Evolutionary conservation across 2,329 filamentous ascomycete species (phyloP), one percentile per base, ranked within the genome.

Genomic region (Sporothrix brasiliensis): DNA sequence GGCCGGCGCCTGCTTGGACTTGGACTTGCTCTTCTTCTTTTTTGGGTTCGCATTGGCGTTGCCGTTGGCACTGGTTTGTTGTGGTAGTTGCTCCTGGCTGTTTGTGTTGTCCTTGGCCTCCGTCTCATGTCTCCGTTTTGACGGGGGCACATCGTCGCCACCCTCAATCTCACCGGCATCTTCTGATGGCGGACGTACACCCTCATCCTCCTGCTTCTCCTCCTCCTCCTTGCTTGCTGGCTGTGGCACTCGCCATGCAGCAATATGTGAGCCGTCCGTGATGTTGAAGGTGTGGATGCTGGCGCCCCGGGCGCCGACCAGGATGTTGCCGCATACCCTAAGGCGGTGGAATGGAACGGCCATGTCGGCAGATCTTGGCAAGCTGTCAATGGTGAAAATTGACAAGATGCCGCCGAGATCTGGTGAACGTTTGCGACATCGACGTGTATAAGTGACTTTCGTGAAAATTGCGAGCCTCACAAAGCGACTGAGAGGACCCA

Each of bases 291-390:
- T 87, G 76, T 92, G 86, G 69, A 97, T 87, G 75, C 85, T 87
- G 63, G 89, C 86, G 16, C 92, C 92, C 72, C 89, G 89, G 34
- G 92, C 91, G 50, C 91, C 91, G 75, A 96, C 85, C 21, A 97
- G 79, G 24, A 91, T 79, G 74, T 84, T 79, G 60, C 85, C 85
- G 73, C 84, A 83, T 49, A 80, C 78, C 66, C 81, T 81, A 61
- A 92, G 79, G 75, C 87, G 86, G 75, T 91, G 90, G 75, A 91
- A 91, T n/a, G 90, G 89, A 70, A 86, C 66, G 5, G 66, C 60
- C 73, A 74, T 74, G 49, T 4, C 34, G 68, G 14, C 52, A 11
- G 6, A 27, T 63, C n/a, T 47, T 34, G 39, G 10, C 24, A 21
- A 11, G 13, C 7, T 16, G 9, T 16, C 21, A 44, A 63, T 4